phyloP scores from a whole-genome alignment of 2,329 filamentous ascomycete species.

The Penicillium nordicum region DNA sequence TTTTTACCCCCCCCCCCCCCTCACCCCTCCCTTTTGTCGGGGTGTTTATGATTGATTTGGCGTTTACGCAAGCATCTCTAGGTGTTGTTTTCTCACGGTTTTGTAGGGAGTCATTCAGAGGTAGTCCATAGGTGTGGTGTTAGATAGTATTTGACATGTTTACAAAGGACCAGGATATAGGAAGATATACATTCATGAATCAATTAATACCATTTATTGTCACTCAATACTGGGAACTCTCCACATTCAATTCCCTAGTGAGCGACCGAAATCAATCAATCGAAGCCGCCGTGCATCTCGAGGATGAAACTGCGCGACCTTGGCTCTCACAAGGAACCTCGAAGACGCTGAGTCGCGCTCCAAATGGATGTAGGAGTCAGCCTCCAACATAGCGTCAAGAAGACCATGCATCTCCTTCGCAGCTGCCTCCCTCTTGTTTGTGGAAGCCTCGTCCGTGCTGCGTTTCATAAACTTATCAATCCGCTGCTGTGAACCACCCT shows the following conservation, averaged over 20 bases:
- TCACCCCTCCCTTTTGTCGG: background rate
- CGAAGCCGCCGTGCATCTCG: conserved; percentile 52
- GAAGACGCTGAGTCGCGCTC: conserved; percentile 51
- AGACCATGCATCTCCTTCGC: conserved; percentile 48
- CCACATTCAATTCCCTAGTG: conserved; percentile 26
- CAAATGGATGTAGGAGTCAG: conserved; percentile 48
- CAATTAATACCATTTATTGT: conserved; percentile 15
- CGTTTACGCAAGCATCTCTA: conserved; percentile 18
- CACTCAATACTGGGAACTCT: background rate
- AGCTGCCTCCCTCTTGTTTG: conserved; percentile 48
- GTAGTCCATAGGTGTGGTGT: background rate
- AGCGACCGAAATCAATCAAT: conserved; percentile 52
- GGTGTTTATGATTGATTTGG: conserved; percentile 11
- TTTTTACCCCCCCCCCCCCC: no score
- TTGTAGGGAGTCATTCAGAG: background rate
- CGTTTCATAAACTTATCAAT: conserved; percentile 52
- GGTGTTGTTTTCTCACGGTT: conserved; percentile 14
- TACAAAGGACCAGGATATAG: conserved; percentile 11
- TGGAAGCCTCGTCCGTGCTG: conserved; percentile 26
- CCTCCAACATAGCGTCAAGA: conserved; percentile 47
- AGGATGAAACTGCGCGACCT: conserved; percentile 55
- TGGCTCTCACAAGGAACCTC: conserved; percentile 53
- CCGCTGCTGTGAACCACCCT: conserved; percentile 42
- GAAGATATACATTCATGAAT: conserved; percentile 13
- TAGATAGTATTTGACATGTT: conserved; percentile 3